A percentile compares a stretch with the other conserved stretches of the same genome.
Evolutionary conservation across 495 filamentous ascomycete genomes (phyloP).

Genomic region (Penicillium crystallinum): DNA sequence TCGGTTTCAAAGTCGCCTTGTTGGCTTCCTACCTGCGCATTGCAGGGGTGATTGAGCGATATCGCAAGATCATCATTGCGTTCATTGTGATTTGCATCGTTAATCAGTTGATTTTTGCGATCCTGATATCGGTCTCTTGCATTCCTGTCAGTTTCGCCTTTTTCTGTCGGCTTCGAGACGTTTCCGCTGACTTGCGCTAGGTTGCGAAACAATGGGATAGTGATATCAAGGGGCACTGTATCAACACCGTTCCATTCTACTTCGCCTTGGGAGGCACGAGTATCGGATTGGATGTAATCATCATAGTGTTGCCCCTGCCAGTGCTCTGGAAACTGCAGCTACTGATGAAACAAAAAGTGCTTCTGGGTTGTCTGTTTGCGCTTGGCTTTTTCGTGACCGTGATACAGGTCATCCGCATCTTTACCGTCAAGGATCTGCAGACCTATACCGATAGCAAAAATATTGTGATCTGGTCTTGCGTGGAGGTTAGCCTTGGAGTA

Average conservation of each 20-base stretch:
- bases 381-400: slow-evolving; percentile 50
- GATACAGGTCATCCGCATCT: slow-evolving; percentile 52
- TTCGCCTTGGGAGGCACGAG: slow-evolving; percentile 23
- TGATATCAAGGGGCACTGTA: slow-evolving; percentile 35
- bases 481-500: slow-evolving; percentile 48
- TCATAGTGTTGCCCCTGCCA: slow-evolving; percentile 47
- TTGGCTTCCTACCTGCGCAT: slow-evolving; percentile 48
- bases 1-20: slow-evolving; percentile 50
- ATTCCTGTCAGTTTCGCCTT: slow-evolving; percentile 28
- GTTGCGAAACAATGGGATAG: slow-evolving; percentile 44
- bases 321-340: slow-evolving; percentile 39
- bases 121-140: slow-evolving; percentile 28
- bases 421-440: slow-evolving; percentile 38
- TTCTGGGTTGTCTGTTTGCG: slow-evolving; percentile 43
- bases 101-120: slow-evolving; percentile 28
- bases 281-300: slow-evolving; percentile 44
- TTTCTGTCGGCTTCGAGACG: background rate
- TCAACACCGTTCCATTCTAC: slow-evolving; percentile 40
- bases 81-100: slow-evolving; percentile 33
- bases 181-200: slow-evolving; percentile 9
- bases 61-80: slow-evolving; percentile 29
- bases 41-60: slow-evolving; percentile 34
- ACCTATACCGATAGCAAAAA: slow-evolving; percentile 42
- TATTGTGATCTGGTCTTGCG: slow-evolving; percentile 47
- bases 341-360: slow-evolving; percentile 22